Base-by-base conservation (phyloP, 371 early-diverging fungal genomes). In the Mortierella sp. region DNA sequence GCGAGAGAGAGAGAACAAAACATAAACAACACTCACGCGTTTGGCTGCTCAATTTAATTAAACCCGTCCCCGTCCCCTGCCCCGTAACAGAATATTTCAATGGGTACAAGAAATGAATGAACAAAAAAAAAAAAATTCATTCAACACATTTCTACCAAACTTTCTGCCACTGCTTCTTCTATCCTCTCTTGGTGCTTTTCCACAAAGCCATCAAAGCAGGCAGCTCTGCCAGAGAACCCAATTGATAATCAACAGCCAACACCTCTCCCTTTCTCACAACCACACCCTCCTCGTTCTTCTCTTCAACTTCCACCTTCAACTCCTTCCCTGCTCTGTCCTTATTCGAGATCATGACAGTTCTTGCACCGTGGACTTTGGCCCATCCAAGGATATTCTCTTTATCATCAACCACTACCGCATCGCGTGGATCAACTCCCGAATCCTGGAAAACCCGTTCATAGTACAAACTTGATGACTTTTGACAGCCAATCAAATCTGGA, bases 381-480 rank as follows among this genome's bases (percentile, higher is more conserved):
- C 73, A 72, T 10, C 58, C 69, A 22, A 78, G 66, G 37, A 78
- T 73, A 17, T 72, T 29, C 54, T 78, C 79, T 62, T 78, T 78
- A 49, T 78, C 79, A 45, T 78, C 79, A 35, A 78, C 70, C 31
- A 78, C 60, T 15, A 78, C 47, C 1, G 74, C 72, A 22, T 63
- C 68, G 7, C 54, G 49, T 31, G 79, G 64, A 53, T 72, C 66
- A 1, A 72, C 60, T 1, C 73, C 73, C 28, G 61, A 72, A 57
- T 72, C 60, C 17, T 42, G 42, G 31, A 78, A 78, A 23, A 78
- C 66, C 34, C 42, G 61, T 28, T 61, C 63, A 26, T 78, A 78
- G 40, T 69, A 78, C 32, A 26, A 43, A 9, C 65, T 78, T 47
- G 79, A 78, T 51, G 61, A 57, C 26, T 78, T 78, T 19, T 56